phyloP scores from a whole-genome alignment of 2,329 filamentous ascomycete genomes.

The Allantophomopsis lycopodina region DNA sequence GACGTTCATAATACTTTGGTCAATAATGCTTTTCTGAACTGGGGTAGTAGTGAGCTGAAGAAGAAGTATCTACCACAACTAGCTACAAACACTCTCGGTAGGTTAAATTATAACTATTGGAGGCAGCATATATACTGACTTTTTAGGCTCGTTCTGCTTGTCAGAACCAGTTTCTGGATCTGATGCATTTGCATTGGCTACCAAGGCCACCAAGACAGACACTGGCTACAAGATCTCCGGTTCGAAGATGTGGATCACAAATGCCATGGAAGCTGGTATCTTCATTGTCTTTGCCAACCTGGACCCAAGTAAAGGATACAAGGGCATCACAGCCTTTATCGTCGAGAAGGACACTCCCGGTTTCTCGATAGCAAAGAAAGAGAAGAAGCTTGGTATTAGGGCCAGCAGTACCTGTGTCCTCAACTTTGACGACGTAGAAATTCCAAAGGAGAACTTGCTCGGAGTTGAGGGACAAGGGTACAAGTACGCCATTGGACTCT shows the following conservation, averaged over 20 bases:
- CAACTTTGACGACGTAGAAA: constrained; percentile 91
- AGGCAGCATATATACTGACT: constrained; percentile 3
- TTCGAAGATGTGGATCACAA: constrained; percentile 99
- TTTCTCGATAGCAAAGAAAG: constrained; percentile 96
- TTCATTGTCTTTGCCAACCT: constrained; percentile 98
- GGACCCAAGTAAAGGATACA: constrained; percentile 84
- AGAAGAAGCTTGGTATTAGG: constrained; percentile 97
- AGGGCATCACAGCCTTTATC: constrained; percentile 91
- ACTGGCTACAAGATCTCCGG: constrained; percentile 80
- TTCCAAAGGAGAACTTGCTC: constrained; percentile 78
- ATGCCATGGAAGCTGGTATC: constrained; percentile 83
- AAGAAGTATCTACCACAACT: constrained; percentile 81
- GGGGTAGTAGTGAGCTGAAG: constrained; percentile 63
- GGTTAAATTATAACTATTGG: neutral
- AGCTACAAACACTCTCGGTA: constrained; percentile 71
- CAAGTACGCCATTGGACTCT: constrained; percentile 87
- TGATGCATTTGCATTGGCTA: constrained; percentile 90
- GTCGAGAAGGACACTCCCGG: constrained; percentile 82
- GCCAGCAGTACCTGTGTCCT: constrained; percentile 94
- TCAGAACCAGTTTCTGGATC: constrained; percentile 88
- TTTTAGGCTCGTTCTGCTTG: constrained; percentile 66
- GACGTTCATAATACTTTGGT: constrained; percentile 98
- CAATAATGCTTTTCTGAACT: constrained; percentile 85
- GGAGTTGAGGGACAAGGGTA: constrained; percentile 87
- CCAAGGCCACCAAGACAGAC: constrained; percentile 72